Evolutionary conservation across 1,139 yeast species (phyloP).

Genomic region (Suhomyces yuchorum): DNA sequence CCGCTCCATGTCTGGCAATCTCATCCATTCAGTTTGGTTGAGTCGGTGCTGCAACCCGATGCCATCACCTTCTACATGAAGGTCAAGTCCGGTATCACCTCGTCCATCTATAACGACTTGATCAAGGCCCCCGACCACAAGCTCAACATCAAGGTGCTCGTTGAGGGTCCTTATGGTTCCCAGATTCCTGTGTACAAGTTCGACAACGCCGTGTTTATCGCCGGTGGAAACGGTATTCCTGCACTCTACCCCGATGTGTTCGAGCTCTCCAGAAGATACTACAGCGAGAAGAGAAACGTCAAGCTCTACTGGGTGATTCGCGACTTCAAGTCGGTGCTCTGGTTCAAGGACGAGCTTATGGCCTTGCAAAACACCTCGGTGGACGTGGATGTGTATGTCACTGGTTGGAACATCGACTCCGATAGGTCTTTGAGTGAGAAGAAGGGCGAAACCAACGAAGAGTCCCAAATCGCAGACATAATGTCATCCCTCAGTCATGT

Average conservation of each 20-base stretch:
- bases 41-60: constrained; percentile 16
- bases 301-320: constrained; percentile 42
- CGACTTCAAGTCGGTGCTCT: constrained; percentile 47
- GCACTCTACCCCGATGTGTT: constrained; percentile 37
- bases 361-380: constrained; percentile 26
- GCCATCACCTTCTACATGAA: constrained; percentile 23
- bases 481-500: constrained; percentile 20
- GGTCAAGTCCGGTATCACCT: constrained; percentile 27
- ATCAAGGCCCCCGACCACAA: constrained; percentile 16
- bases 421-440: not conserved
- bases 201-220: constrained; percentile 27
- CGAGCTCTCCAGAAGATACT: constrained; percentile 23
- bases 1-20: constrained; percentile 27
- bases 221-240: constrained; percentile 79
- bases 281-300: constrained; percentile 13
- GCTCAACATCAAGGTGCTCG: constrained; percentile 31
- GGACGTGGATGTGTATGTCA: constrained; percentile 40
- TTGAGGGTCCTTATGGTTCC: constrained; percentile 63
- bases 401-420: constrained; percentile 21
- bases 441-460: not conserved
- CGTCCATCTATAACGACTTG: constrained; percentile 19
- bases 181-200: constrained; percentile 19
- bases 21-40: constrained; percentile 25
- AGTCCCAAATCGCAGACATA: not conserved
- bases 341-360: constrained; percentile 51